Conservation (phyloP, 768 basidiomycete species). For the Panus rudis region DNA sequence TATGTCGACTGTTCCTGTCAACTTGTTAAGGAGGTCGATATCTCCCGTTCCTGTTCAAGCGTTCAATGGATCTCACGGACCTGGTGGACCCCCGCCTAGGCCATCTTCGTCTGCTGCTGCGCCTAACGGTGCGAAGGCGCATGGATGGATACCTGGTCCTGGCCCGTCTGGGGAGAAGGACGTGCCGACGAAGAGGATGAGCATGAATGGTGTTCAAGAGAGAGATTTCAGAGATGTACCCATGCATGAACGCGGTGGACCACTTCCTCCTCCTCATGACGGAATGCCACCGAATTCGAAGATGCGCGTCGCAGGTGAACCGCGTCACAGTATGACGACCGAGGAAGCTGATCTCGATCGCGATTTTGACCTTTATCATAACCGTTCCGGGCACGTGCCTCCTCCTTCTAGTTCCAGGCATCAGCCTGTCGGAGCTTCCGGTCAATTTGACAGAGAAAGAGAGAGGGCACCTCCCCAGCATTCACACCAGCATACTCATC, state of each 20-base stretch:
- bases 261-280: too few relatives aligned
- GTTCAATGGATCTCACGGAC: conserved; percentile 10
- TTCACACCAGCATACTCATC: conserved; percentile 10
- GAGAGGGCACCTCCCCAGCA: too few relatives aligned
- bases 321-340: conserved; percentile 6
- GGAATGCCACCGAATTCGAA: too few relatives aligned
- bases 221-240: conserved; percentile 17
- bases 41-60: conserved; percentile 20
- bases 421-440: conserved; percentile 11
- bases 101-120: too few relatives aligned
- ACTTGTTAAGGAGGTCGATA: conserved; percentile 20
- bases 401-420: conserved; percentile 12
- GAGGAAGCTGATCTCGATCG: conserved; percentile 16
- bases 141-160: conserved; percentile 14
- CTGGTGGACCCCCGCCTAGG: conserved; percentile 14
- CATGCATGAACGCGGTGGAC: too few relatives aligned
- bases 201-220: conserved; percentile 9
- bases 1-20: conserved; percentile 6
- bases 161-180: conserved; percentile 4
- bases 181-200: conserved; percentile 10
- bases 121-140: conserved; percentile 9
- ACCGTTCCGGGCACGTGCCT: conserved; percentile 5
- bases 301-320: too few relatives aligned
- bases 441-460: too few relatives aligned
- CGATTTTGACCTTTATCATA: conserved; percentile 8